phyloP scores from a whole-genome alignment of 768 basidiomycete genomes.

The Tulasnella calospora region DNA sequence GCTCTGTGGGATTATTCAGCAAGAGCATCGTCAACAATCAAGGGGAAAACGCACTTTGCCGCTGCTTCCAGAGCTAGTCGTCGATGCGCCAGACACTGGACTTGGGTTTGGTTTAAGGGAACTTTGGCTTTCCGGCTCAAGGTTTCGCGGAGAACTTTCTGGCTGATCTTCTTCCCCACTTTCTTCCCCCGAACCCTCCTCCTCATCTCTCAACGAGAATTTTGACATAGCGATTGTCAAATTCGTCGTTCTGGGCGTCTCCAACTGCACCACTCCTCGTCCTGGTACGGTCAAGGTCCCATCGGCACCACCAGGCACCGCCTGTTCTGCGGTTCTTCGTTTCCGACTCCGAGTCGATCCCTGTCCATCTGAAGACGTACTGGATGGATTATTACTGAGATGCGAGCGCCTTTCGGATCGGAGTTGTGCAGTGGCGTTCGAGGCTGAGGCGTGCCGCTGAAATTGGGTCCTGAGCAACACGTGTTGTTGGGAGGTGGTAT shows the following conservation, averaged over 20 bases:
- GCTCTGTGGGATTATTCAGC: neutral
- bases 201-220: neutral
- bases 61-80: neutral
- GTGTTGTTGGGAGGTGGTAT: constrained; percentile 8
- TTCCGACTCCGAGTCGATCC: neutral
- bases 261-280: neutral
- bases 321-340: neutral
- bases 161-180: neutral
- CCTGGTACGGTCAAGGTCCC: neutral
- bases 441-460: neutral
- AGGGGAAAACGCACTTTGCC: neutral
- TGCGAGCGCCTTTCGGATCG: neutral
- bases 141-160: neutral
- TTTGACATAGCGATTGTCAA: neutral
- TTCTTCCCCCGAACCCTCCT: neutral
- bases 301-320: neutral
- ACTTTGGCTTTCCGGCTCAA: neutral
- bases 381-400: neutral
- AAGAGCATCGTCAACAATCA: neutral
- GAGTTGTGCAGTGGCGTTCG: neutral
- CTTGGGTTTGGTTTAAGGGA: neutral
- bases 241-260: neutral
- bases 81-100: neutral
- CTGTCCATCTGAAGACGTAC: neutral
- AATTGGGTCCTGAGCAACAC: constrained; percentile 1